Conservation (phyloP, 108 stramenopile genomes). For the Cylindrotheca closterium region DNA sequence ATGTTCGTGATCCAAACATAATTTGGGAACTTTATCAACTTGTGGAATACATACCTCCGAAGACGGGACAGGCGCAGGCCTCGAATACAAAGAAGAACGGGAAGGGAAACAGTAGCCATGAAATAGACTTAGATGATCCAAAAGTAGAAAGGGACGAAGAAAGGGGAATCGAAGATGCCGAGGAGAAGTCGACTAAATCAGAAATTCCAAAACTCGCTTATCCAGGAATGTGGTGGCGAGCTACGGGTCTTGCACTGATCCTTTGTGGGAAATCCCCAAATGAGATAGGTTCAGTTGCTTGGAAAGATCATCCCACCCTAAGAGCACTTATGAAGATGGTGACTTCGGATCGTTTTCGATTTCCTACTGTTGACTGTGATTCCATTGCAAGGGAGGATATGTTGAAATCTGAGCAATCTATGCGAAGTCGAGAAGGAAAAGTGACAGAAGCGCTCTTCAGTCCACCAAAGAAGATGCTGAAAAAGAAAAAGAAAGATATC, state of each 20-base stretch:
- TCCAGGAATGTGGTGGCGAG: constrained; percentile 76
- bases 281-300: constrained; percentile 41
- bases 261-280: constrained; percentile 53
- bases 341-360: constrained; percentile 65
- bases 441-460: constrained; percentile 64
- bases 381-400: constrained; percentile 48
- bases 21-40: constrained; percentile 63
- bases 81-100: constrained; percentile 1
- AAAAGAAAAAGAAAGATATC: constrained; percentile 17
- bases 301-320: constrained; percentile 64
- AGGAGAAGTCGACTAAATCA: not conserved
- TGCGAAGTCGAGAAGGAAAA: constrained; percentile 54
- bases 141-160: not conserved
- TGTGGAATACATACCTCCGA: constrained; percentile 46
- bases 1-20: constrained; percentile 25
- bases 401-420: constrained; percentile 47
- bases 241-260: constrained; percentile 55
- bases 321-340: constrained; percentile 77
- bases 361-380: constrained; percentile 80
- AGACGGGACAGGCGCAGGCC: not conserved
- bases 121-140: not conserved
- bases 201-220: constrained; percentile 46
- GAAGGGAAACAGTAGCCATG: not conserved
- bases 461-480: constrained; percentile 32
- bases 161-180: not conserved